Percentiles rank a stretch among this genome's conserved stretches.
Conservation (phyloP, 1,284 basidiomycete genomes). For the Phaffia rhodozyma region DNA sequence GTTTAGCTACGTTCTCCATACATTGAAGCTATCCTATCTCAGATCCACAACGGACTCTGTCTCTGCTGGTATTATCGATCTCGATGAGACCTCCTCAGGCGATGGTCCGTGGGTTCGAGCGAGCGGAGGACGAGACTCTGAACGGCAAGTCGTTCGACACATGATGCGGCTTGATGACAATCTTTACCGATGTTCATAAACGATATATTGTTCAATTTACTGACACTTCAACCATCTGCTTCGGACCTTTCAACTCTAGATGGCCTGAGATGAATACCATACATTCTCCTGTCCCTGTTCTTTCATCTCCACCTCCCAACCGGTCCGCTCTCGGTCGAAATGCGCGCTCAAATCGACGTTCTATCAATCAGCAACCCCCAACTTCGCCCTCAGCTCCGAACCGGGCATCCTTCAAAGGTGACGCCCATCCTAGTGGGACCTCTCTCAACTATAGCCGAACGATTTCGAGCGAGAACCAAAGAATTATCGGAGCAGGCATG, state of each 20-base stretch:
- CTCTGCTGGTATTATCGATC: conserved; percentile 62
- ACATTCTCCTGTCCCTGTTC: conserved; percentile 2
- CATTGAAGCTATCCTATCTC: conserved; percentile 70
- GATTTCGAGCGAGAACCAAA: conserved; percentile 55
- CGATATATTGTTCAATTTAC: not conserved
- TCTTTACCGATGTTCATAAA: not conserved
- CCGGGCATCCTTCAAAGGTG: not conserved
- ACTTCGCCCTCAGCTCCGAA: not conserved
- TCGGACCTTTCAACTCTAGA: not conserved
- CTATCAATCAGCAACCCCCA: not conserved
- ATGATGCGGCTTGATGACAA: not conserved
- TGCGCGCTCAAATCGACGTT: not conserved
- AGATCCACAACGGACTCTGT: conserved; percentile 74
- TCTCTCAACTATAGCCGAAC: conserved; percentile 71
- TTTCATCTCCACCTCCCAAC: not conserved
- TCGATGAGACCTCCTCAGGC: conserved; percentile 33
- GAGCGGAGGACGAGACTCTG: conserved; percentile 13
- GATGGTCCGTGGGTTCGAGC: conserved; percentile 15
- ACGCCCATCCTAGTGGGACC: conserved; percentile 33
- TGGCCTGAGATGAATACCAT: conserved; percentile 6
- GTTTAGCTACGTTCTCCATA: conserved; percentile 68
- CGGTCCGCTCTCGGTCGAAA: conserved; percentile 2
- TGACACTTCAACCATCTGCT: too few species aligned
- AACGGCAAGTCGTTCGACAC: not conserved
- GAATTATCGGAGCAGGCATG: conserved; percentile 50